Base-by-base conservation (phyloP, 495 filamentous ascomycete species). In the Podospora pseudoanserina region DNA sequence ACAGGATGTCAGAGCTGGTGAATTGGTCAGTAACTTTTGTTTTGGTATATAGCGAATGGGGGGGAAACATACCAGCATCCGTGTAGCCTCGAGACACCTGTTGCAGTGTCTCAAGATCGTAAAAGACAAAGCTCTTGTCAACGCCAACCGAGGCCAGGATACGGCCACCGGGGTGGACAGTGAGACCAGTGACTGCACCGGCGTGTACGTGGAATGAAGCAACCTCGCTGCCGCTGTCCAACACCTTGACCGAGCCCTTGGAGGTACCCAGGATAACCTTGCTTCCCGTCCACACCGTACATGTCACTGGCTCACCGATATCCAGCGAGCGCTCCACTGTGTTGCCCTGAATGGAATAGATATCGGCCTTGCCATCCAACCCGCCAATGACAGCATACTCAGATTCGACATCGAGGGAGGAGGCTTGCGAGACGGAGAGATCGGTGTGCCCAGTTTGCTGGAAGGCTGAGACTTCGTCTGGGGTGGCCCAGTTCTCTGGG, bases 121-220 rank as follows among this genome's bases (percentile, higher is more conserved):
- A 97, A 71, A 97, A 86, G 3, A 95, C 87, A 73, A 93, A 95
- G 79, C 91, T 95, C 84, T 97, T 97, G 77, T 99, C 95, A 4
- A 87, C 86, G 62, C 95, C 95, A 32, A 94, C 88, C 0, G 93
- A 97, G 11, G 91, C 94, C 23, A 97, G 80, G 68, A 99, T 89
- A 23, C 92, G 88, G 34, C 88, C 91, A 76, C 90, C 90, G 2
- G 95, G 91, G 77, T 99, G 96, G 3, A 95, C 75, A 20, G 92
- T 86, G 54, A 98, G 77, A 3, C 87, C 90, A 5, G 88, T 92
- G 2, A 88, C 90, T 39, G 89, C 84, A 15, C 95, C 96, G 66
- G 92, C 91, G 74, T 99, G 95, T 2, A 89, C 86, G 28, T 81
- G 79, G 72, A 97, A 90, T 62, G 83, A 85, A 11, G 86, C 86